Evolutionary conservation across 202 grass and related monocot species (phyloP), one percentile per base, ranked within the genome.

Genomic region (Digitaria exilis): DNA sequence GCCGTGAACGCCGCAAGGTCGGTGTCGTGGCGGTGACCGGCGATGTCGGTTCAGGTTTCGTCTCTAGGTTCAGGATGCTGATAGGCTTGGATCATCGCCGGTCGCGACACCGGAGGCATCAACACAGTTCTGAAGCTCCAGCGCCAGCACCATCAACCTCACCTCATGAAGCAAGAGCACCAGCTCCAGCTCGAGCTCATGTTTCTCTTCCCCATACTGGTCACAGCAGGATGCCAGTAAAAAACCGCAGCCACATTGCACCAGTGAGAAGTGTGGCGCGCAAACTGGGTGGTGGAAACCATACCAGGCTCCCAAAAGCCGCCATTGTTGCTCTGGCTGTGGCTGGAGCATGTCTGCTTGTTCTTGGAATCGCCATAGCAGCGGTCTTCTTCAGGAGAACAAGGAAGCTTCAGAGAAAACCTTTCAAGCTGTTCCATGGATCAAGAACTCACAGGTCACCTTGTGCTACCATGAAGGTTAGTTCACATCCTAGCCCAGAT

Each of bases 401-500:
- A 46, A 84, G 34, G 69, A 78, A 76, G 30, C 34, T 66, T 18
- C 67, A 44, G 29, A 94, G 79, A 34, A 81, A 60, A 28, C 51
- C 86, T 48, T 74, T 65, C 56, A 87, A 29, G 67, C 37, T 85
- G 21, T 67, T 29, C 42, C 48, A 59, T 28, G 72, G 75, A 83
- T 82, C 85, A 11, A 86, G 60, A 49, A 31, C 72, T 61, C 85
- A 86, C 30, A 83, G 63, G 22, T 66, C 86, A 69, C 71, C 92
- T 30, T 25, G 84, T 54, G 55, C 81, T 16, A 84, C 81, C 45
- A 84, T 81, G 69, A 94, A 94, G 89, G 89, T 94, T 25, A 94
- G 92, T 89, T 94, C 87, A 18, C 89, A 94, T 64, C 86, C 92
- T 22, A 50, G 86, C 48, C 84, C 84, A 65, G 81, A 89, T 80